Evolutionary conservation across 164 flowering plant species (phyloP), one percentile per base, ranked within the genome.

Genomic region (Nymphaea thermarum): DNA sequence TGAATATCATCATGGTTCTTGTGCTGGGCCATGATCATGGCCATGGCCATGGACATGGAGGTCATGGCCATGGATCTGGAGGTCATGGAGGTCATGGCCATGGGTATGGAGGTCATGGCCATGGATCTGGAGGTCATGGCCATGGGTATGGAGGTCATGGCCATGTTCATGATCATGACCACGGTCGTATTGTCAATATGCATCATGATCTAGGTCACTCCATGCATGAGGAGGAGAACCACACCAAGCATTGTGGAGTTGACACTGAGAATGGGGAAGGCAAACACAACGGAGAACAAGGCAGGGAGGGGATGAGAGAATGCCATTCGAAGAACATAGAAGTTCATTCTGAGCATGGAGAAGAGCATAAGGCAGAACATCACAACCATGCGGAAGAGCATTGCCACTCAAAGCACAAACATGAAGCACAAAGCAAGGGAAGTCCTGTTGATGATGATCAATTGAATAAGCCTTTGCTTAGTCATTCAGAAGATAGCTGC

Each of bases 1-100:
- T 91, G 7, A 91, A 91, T 70, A 67, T 91, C 43, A 73, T 81
- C 69, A 91, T 91, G 97, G 90, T 89, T 62, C 43, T 89, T 12
- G 43, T 91, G 66, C 67, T 91, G 75, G 97, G 97, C 41, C 93
- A 91, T 71, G 85, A 80, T 25, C 85, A 83, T 71, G 79, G 84
- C n/a, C 84, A 81, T 67, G 71, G 79, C 7, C 64, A 62, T 62
- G 64, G 64, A 41, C n/a, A 17, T 11, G 16, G n/a, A 65, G 71
- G 68, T 11, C 75, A 73, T 65, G 68, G 43, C 6, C 79, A 77
- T 43, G 68, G 70, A 3, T 74, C 73, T 68, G 71, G 60, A n/a
- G 71, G 62, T 17, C 72, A 77, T 45, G 74, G 63, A n/a, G n/a
- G n/a, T 17, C 72, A 77, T 45, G 74, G 63, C 11, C 65, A 63